Percentiles rank a stretch among this genome's conserved stretches.
Evolutionary conservation across 1,139 yeast species (phyloP).

Genomic region (Zhuliangozyma parablackwelliae): DNA sequence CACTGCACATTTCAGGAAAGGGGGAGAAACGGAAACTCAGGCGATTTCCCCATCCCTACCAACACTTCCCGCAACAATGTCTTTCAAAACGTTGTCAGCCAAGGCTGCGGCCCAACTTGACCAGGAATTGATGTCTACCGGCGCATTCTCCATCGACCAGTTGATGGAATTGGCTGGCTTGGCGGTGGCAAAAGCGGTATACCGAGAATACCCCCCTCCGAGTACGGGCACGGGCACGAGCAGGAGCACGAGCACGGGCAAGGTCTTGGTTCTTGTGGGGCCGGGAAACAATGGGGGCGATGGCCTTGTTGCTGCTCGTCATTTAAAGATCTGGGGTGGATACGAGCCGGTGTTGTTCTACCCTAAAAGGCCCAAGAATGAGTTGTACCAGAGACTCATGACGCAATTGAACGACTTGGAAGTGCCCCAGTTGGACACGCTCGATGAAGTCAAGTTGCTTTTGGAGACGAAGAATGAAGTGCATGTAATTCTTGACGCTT

Average conservation of each 20-base stretch:
- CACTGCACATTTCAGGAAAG: too few relatives aligned
- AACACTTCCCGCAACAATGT: too few relatives aligned
- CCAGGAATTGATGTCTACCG: slow-evolving; percentile 78
- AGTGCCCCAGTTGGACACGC: slow-evolving; percentile 38
- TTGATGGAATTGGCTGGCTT: slow-evolving; percentile 96
- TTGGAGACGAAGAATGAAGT: slow-evolving; percentile 10
- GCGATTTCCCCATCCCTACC: too few relatives aligned
- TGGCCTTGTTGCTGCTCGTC: slow-evolving; percentile 93
- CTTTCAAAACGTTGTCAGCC: slow-evolving; percentile 47
- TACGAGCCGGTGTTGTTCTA: slow-evolving; percentile 68
- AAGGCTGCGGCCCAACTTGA: slow-evolving; percentile 77
- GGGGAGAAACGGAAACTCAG: too few relatives aligned
- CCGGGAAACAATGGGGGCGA: slow-evolving; percentile 98
- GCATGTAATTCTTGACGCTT: slow-evolving; percentile 60
- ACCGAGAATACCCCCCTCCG: slow-evolving; percentile 51
- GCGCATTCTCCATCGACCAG: slow-evolving; percentile 86
- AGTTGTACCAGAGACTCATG: slow-evolving; percentile 42
- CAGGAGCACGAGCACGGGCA: slow-evolving; percentile 1
- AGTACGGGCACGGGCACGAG: slow-evolving; percentile 8
- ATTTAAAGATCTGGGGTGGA: slow-evolving; percentile 69
- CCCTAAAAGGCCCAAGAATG: slow-evolving; percentile 51
- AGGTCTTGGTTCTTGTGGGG: slow-evolving; percentile 72
- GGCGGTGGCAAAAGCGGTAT: slow-evolving; percentile 86
- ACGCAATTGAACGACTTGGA: slow-evolving; percentile 59
- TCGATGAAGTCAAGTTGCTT: slow-evolving; percentile 32